These are phyloP conservation scores for Cucumis melo DNA, from an alignment of 306 rosid genomes.

Conservation along the genomic window DNA sequence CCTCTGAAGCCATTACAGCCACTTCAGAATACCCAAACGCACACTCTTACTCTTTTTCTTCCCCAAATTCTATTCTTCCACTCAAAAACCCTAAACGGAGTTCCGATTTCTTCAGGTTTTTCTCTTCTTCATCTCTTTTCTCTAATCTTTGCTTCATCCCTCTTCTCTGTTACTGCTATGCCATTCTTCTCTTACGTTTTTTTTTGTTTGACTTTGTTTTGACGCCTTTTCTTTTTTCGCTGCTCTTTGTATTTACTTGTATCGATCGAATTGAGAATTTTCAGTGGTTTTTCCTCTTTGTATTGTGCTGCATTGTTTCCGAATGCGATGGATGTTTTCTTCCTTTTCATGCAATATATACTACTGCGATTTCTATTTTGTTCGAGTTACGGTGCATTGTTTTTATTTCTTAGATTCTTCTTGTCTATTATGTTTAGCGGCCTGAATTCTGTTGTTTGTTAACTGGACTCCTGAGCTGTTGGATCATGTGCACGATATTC, in stretches of 20 bases:
- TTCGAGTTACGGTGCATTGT: neutral
- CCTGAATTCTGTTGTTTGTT: neutral
- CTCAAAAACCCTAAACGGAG: neutral
- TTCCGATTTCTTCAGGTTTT: neutral
- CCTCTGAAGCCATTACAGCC: neutral
- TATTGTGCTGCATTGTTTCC: conserved; percentile 4
- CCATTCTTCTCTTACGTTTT: neutral
- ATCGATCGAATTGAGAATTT: neutral
- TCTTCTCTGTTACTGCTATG: neutral
- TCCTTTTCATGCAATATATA: neutral
- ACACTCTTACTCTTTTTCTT: neutral
- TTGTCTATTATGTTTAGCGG: neutral
- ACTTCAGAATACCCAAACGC: neutral
- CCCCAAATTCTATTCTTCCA: neutral
- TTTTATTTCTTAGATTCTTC: neutral
- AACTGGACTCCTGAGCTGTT: neutral
- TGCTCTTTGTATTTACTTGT: neutral
- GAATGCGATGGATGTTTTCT: neutral
- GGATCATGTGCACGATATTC: neutral
- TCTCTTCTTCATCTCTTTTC: neutral
- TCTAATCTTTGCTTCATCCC: neutral
- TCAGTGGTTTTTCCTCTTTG: neutral
- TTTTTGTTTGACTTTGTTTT: neutral
- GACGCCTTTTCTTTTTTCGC: neutral
- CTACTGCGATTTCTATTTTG: neutral